Conservation (phyloP, 2,329 filamentous ascomycete species). For the Alternaria postmessia region DNA sequence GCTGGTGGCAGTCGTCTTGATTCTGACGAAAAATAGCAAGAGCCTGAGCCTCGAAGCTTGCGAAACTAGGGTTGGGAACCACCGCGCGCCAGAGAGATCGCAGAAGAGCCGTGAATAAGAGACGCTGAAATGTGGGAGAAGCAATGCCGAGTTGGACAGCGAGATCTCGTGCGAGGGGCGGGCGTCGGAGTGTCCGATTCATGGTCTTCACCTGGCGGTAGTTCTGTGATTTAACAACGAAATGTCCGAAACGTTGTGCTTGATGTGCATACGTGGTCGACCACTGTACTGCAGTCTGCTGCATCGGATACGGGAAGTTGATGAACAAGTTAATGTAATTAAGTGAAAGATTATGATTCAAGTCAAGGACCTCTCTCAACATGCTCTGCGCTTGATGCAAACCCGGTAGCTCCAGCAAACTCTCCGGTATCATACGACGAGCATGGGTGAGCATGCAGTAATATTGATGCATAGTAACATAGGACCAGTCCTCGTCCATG, state of each 20-base stretch:
- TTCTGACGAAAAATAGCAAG: slow-evolving; percentile 13
- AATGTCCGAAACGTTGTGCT: slow-evolving; percentile 40
- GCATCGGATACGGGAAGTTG: slow-evolving; percentile 55
- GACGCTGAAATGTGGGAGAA: slow-evolving; percentile 62
- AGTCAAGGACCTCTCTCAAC: slow-evolving; percentile 56
- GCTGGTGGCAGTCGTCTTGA: slow-evolving; percentile 16
- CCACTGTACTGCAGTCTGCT: slow-evolving; percentile 35
- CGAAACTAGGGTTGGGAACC: not conserved
- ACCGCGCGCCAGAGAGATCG: slow-evolving; percentile 52
- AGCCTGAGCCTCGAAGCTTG: slow-evolving; percentile 17
- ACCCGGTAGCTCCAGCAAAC: slow-evolving; percentile 48
- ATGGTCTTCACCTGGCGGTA: slow-evolving; percentile 16
- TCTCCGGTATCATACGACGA: slow-evolving; percentile 45
- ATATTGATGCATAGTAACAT: slow-evolving; percentile 42
- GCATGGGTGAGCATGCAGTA: slow-evolving; percentile 42
- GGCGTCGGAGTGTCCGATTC: slow-evolving; percentile 51
- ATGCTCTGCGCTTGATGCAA: slow-evolving; percentile 44
- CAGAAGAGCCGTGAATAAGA: slow-evolving; percentile 62
- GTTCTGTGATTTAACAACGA: slow-evolving; percentile 52
- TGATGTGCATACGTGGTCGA: slow-evolving; percentile 45
- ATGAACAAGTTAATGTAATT: slow-evolving; percentile 57
- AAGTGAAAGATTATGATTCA: slow-evolving; percentile 54
- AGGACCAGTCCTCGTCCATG: slow-evolving; percentile 36
- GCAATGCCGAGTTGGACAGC: slow-evolving; percentile 56
- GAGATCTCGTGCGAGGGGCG: slow-evolving; percentile 67